A percentile compares a stretch with the other conserved stretches of the same genome.
These are phyloP conservation scores for Paraurostyla sp. DNA, from an alignment of 73 alveolate genomes.

Conservation along the genomic window DNA sequence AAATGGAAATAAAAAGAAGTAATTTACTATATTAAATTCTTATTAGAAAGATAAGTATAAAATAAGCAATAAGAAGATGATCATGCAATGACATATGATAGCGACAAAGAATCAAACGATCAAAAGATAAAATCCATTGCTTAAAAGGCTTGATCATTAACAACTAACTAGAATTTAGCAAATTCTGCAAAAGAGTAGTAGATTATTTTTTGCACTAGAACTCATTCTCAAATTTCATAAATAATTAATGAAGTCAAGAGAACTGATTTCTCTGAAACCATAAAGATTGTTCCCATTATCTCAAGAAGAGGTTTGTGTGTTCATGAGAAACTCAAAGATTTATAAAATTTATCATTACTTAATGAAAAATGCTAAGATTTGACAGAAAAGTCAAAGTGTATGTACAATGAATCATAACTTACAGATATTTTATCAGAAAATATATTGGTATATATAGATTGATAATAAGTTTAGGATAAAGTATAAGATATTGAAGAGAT, in stretches of 20 bases:
- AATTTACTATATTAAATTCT: not conserved
- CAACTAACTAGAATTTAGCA: not conserved
- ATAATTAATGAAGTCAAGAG: slow-evolving; percentile 56
- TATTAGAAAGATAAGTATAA: not conserved
- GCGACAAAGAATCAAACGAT: slow-evolving; percentile 41
- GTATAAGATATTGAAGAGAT: slow-evolving; percentile 61
- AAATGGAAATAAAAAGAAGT: slow-evolving; percentile 20
- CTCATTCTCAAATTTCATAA: slow-evolving; percentile 61
- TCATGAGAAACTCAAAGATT: slow-evolving; percentile 45
- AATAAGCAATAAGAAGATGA: slow-evolving; percentile 16
- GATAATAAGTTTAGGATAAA: slow-evolving; percentile 20
- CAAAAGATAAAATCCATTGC: slow-evolving; percentile 12
- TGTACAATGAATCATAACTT: slow-evolving; percentile 11
- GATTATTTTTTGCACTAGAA: slow-evolving; percentile 59
- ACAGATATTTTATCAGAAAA: slow-evolving; percentile 19
- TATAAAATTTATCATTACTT: not conserved
- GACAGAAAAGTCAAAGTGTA: slow-evolving; percentile 53
- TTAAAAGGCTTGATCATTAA: slow-evolving; percentile 6
- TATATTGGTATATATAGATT: not conserved
- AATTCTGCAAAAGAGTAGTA: slow-evolving; percentile 21
- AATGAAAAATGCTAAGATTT: slow-evolving; percentile 63
- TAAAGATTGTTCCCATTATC: slow-evolving; percentile 45
- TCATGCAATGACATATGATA: slow-evolving; percentile 19
- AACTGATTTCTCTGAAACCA: not conserved
- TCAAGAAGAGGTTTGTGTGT: slow-evolving; percentile 65